Base-by-base conservation (phyloP, 108 stramenopile species). In the Fistulifera solaris region DNA sequence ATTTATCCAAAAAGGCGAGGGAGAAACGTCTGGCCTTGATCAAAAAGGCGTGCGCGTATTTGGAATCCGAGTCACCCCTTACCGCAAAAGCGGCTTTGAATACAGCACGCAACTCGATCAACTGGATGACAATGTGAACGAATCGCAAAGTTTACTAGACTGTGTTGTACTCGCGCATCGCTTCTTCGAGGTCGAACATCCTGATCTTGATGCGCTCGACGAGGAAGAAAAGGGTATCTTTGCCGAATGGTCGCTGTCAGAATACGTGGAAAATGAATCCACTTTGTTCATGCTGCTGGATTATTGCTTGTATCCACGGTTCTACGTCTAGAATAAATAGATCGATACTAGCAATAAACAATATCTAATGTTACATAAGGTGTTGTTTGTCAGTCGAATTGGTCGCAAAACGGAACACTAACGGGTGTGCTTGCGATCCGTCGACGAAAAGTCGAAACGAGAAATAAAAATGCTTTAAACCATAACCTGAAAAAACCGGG, bases 231-330 rank as follows among this genome's bases (percentile, higher is more conserved):
- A 62, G 1, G 63, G 59, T 18, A 68, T 59, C 43, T 76, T 81
- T 40, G 46, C 48, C 16, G 38, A 74, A 38, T 90, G 80, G 67
- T 62, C 65, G 27, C 25, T 70, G 4, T 79, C 81, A 2, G 59
- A 69, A 35, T 90, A 79, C 49, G 51, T 59, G 15, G 84, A 85
- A 54, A 84, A 77, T 39, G 88, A 90, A 61, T 52, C 47, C 19
- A 79, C 88, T 19, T 27, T 90, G 13, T 76, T 80, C 44, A 81
- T 78, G 72, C 62, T 81, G 52, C 62, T 85, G 70, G 88, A 90
- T 52, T 82, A 80, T 61, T 86, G 80, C 43, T 55, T 90, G 58
- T 78, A 74, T 44, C 70, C 83, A 35, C 49, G 73, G 39, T 35
- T 17, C 11, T 45, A 45, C 21, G 6, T 8, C 7, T 19, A 45